Evolutionary conservation across 2,329 filamentous ascomycete genomes (phyloP).

Genomic region (Tolypocladium pustulatum): DNA sequence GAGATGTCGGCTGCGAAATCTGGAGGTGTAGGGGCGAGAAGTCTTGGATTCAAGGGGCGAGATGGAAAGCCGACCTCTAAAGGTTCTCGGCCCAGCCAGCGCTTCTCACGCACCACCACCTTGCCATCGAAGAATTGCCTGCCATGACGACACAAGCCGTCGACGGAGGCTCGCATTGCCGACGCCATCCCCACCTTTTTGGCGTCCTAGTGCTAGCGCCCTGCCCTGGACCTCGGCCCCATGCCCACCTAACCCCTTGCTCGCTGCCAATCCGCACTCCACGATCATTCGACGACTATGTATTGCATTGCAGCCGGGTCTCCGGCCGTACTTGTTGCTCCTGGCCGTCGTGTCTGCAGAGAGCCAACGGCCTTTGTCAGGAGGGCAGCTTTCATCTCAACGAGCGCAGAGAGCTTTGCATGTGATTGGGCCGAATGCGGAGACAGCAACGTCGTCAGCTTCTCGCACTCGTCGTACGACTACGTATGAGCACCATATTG

Average conservation of each 20-base stretch:
- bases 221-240: background rate
- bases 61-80: background rate
- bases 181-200: background rate
- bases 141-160: background rate
- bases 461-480: too few species aligned
- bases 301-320: background rate
- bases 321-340: background rate
- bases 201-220: background rate
- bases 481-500: too few species aligned
- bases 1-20: background rate
- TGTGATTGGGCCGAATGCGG: background rate
- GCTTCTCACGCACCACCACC: background rate
- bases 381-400: background rate
- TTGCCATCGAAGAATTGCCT: background rate
- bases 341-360: background rate
- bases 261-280: background rate
- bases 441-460: background rate
- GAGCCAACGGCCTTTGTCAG: background rate
- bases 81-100: background rate
- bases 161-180: background rate
- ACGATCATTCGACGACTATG: background rate
- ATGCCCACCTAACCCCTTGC: background rate
- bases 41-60: background rate
- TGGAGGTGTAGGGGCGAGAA: background rate
- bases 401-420: background rate